Conservation (phyloP, 805 yeast genomes). For the Nakazawaea populi region DNA sequence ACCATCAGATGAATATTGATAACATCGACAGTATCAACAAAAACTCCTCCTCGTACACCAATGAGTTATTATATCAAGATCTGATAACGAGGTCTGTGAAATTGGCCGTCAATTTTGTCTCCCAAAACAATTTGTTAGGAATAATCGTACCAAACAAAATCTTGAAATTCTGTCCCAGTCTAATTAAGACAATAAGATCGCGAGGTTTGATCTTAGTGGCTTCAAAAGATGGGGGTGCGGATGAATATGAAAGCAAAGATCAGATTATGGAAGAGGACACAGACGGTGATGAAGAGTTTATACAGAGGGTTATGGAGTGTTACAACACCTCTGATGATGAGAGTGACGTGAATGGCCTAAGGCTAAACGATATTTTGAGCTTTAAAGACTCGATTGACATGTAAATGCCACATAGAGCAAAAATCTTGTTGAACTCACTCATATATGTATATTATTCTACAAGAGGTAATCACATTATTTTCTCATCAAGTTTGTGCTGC, state of each 20-base stretch:
- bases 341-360: slow-evolving; percentile 54
- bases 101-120: slow-evolving; percentile 77
- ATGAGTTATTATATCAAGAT: slow-evolving; percentile 29
- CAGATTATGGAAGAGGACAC: neutral
- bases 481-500: too few relatives aligned
- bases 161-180: slow-evolving; percentile 65
- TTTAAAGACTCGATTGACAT: slow-evolving; percentile 58
- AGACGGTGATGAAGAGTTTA: slow-evolving; percentile 7
- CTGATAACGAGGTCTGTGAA: slow-evolving; percentile 62
- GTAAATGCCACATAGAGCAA: slow-evolving; percentile 14
- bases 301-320: slow-evolving; percentile 3
- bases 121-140: slow-evolving; percentile 80
- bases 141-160: slow-evolving; percentile 69
- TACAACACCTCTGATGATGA: slow-evolving; percentile 22
- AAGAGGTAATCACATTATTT: too few relatives aligned
- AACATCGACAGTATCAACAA: slow-evolving; percentile 29
- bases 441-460: too few relatives aligned
- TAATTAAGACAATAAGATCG: slow-evolving; percentile 68
- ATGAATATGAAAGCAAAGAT: slow-evolving; percentile 6
- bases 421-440: neutral
- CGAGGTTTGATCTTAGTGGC: slow-evolving; percentile 85
- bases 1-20: slow-evolving; percentile 23
- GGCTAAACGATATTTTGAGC: slow-evolving; percentile 56
- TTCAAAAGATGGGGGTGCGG: slow-evolving; percentile 30
- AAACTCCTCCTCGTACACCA: slow-evolving; percentile 26